Percentiles rank a stretch among this genome's conserved stretches.
Evolutionary conservation across 2,329 filamentous ascomycete species (phyloP).

Genomic region (Colletotrichum tropicale): DNA sequence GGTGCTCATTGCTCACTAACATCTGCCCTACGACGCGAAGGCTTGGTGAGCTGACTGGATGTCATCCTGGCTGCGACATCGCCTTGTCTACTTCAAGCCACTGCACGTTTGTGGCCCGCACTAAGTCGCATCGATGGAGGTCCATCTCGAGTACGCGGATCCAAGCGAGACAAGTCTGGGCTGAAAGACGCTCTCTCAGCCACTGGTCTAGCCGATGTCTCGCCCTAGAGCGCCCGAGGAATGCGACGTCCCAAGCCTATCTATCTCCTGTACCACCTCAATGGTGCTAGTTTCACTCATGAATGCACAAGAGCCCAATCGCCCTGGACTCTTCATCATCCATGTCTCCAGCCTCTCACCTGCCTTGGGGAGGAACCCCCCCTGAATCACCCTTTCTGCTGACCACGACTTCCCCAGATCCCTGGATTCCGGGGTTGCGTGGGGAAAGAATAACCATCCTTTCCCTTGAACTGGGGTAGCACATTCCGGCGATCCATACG

Average conservation of each 20-base stretch:
- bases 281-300: neutral
- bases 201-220: neutral
- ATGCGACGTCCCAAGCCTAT: neutral
- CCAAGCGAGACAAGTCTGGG: neutral
- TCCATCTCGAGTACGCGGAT: neutral
- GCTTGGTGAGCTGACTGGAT: neutral
- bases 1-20: neutral
- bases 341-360: neutral
- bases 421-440: neutral
- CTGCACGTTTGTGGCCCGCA: neutral
- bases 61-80: neutral
- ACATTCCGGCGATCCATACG: neutral
- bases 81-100: neutral
- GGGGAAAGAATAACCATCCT: neutral
- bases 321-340: neutral
- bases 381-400: neutral
- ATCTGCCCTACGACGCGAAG: neutral
- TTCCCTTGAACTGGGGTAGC: neutral
- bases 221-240: neutral
- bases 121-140: neutral
- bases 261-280: neutral
- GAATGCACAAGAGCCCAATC: neutral
- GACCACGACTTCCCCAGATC: neutral
- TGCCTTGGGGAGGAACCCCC: neutral
- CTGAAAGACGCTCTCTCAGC: neutral